Evolutionary conservation across 257 asterid species (phyloP).

Genomic region (Anisodus tanguticus): DNA sequence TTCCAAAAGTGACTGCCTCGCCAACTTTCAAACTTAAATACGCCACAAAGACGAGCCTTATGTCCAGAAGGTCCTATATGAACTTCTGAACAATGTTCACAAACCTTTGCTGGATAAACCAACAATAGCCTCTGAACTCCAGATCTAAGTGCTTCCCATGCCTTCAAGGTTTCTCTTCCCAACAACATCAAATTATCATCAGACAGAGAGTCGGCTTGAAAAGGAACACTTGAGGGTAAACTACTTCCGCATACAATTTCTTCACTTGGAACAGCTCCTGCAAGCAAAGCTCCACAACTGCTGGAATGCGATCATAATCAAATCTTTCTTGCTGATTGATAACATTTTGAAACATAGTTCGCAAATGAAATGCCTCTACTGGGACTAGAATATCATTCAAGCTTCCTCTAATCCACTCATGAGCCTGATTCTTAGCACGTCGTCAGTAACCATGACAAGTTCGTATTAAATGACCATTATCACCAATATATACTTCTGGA

Average conservation of each 20-base stretch:
- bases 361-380: slow-evolving; percentile 73
- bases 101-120: slow-evolving; percentile 78
- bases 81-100: slow-evolving; percentile 80
- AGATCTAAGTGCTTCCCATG: slow-evolving; percentile 74
- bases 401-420: slow-evolving; percentile 69
- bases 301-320: slow-evolving; percentile 74
- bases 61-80: slow-evolving; percentile 89
- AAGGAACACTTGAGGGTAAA: slow-evolving; percentile 25
- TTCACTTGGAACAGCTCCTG: slow-evolving; percentile 63
- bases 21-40: slow-evolving; percentile 68
- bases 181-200: slow-evolving; percentile 47
- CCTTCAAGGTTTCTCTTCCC: slow-evolving; percentile 60
- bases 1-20: slow-evolving; percentile 75
- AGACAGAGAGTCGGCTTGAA: slow-evolving; percentile 40
- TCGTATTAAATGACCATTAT: slow-evolving; percentile 75
- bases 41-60: slow-evolving; percentile 83
- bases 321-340: slow-evolving; percentile 72
- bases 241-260: slow-evolving; percentile 30
- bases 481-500: slow-evolving; percentile 84
- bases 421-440: slow-evolving; percentile 60
- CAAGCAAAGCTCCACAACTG: slow-evolving; percentile 80
- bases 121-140: slow-evolving; percentile 72
- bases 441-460: slow-evolving; percentile 74
- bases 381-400: slow-evolving; percentile 63
- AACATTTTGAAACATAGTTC: slow-evolving; percentile 60